Evolutionary conservation across 345 rosid genomes (phyloP).

Genomic region (Syzygium oleosum): DNA sequence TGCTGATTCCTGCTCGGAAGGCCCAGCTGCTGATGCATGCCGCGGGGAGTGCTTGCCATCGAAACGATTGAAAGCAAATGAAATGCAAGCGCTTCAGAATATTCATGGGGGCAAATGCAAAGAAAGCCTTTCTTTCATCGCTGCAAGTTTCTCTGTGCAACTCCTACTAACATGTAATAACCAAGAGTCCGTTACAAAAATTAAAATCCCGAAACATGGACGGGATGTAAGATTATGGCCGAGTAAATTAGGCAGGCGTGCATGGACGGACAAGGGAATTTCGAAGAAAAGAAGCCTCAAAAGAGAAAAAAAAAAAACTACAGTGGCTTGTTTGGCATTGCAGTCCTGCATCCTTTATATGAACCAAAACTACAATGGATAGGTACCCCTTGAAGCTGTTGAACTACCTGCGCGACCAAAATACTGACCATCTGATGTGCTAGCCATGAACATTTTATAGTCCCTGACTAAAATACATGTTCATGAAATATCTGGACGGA

Average conservation of each 20-base stretch:
- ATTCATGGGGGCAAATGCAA: background rate
- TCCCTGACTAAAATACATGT: conserved; percentile 75
- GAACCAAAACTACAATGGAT: background rate
- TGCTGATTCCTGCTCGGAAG: background rate
- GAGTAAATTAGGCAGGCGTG: background rate
- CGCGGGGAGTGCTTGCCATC: background rate
- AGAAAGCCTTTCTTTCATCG: background rate
- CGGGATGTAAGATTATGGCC: background rate
- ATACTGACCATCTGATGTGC: conserved; percentile 3
- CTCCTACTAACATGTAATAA: background rate
- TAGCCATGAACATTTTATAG: conserved; percentile 28
- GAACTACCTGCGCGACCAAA: background rate
- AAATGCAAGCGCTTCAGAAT: background rate
- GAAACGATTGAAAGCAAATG: background rate
- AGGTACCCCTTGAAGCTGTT: background rate
- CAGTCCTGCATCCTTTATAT: background rate
- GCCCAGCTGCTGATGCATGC: background rate
- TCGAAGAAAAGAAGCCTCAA: background rate
- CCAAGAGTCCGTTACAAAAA: background rate
- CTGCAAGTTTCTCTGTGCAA: background rate
- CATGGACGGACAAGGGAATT: background rate
- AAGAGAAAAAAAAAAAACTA: background rate
- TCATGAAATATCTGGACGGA: conserved; percentile 96
- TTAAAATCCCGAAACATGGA: background rate
- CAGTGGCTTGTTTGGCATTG: background rate